phyloP scores from a whole-genome alignment of 2,329 filamentous ascomycete species.

The Aspergillus ochraceoroseus region DNA sequence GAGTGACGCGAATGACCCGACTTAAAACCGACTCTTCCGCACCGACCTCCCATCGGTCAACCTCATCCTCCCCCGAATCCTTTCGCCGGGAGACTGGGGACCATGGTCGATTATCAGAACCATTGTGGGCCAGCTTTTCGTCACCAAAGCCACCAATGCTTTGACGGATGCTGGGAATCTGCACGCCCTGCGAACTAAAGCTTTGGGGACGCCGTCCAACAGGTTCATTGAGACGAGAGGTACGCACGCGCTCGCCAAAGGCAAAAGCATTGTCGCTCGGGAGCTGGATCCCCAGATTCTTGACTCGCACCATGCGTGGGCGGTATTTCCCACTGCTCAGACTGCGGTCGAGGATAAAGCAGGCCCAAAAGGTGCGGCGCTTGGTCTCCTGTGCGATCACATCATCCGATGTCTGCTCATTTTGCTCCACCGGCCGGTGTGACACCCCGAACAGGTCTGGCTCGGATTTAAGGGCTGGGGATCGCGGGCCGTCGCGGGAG shows the following conservation, averaged over 20 bases:
- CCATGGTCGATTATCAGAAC: constrained; percentile 36
- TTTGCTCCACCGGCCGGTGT: constrained; percentile 30
- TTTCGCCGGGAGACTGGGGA: constrained; percentile 39
- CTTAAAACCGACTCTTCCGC: constrained; percentile 51
- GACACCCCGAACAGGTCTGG: constrained; percentile 38
- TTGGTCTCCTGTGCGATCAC: constrained; percentile 53
- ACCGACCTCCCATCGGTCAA: constrained; percentile 51
- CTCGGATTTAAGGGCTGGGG: constrained; percentile 36
- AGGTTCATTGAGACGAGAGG: constrained; percentile 46
- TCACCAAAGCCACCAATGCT: constrained; percentile 37
- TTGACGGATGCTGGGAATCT: constrained; percentile 43
- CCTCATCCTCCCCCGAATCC: constrained; percentile 41
- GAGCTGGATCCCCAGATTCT: constrained; percentile 51
- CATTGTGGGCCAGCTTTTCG: constrained; percentile 36
- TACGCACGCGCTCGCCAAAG: constrained; percentile 52
- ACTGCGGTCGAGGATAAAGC: constrained; percentile 54
- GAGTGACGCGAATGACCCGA: constrained; percentile 51
- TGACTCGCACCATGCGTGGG: constrained; percentile 49
- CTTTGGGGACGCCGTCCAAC: constrained; percentile 36
- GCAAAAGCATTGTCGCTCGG: constrained; percentile 54
- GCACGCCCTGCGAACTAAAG: constrained; percentile 40
- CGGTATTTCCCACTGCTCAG: constrained; percentile 53
- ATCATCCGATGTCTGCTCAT: constrained; percentile 42
- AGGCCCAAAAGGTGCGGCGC: constrained; percentile 55
- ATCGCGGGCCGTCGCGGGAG: constrained; percentile 42